Base-by-base conservation (phyloP, 2,329 filamentous ascomycete species). In the Ascochyta fabae region DNA sequence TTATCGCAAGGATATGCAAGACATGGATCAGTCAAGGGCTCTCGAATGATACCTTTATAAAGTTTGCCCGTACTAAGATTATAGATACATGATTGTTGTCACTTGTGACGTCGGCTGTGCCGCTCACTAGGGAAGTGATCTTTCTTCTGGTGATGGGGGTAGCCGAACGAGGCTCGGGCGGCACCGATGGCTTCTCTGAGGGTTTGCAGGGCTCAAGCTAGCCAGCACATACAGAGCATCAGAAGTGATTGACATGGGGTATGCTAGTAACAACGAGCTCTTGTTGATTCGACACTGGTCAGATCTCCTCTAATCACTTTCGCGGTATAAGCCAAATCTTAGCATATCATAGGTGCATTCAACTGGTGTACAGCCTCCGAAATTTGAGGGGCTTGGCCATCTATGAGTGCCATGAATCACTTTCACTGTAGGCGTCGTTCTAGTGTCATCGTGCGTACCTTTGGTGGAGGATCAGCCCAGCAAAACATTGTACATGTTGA, bases 401-500 rank as follows among this genome's bases (percentile, higher is more conserved):
- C 29, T 15, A 13, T 31, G 29, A 15, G 12, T 31, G 29, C 7
- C 15, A 8, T 35, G n/a, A n/a, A 3, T n/a, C 8, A 10, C 33
- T 22, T 13, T 41, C 7, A 3, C 16, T 9, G 16, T 26, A 7
- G 16, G 12, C 9, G 38, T 31, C 23, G 19, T 9, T 10, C n/a
- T 13, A 15, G 10, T n/a, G 16, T n/a, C 15, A 5, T 16, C 12
- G 23, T 29, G 31, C 23, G 19, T 36, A 24, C 31, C 19, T 23
- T 22, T 41, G 40, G 12, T n/a, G 16, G 22, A 16, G 19, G 34
- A 48, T 47, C 47, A 43, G 42, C 38, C 35, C 53, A 56, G 42
- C 43, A 44, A 41, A 36, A 41, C 27, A 34, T 41, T 26, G 8
- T 41, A 45, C 41, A 55, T 55, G 40, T 36, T 41, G 46, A 33